Percentiles rank a stretch among this genome's conserved stretches.
Conservation (phyloP, 2,329 filamentous ascomycete genomes). For the Fusarium sp. region DNA sequence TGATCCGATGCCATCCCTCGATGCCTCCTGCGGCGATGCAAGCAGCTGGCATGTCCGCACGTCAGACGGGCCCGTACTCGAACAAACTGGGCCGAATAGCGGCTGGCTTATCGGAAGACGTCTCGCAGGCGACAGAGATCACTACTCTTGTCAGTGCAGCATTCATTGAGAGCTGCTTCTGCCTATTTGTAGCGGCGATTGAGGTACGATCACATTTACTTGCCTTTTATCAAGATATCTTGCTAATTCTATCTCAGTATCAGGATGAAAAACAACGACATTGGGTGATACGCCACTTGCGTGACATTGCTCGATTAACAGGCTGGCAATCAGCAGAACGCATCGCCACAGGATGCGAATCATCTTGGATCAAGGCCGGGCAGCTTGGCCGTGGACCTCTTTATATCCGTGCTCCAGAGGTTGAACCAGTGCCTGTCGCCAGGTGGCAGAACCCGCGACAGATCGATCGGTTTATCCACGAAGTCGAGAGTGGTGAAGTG, state of each 20-base stretch:
- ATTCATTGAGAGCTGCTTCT: slow-evolving; percentile 83
- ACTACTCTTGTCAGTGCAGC: slow-evolving; percentile 83
- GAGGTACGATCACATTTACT: slow-evolving; percentile 59
- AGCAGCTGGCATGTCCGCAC: slow-evolving; percentile 81
- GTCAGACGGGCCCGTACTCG: slow-evolving; percentile 76
- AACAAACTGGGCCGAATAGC: slow-evolving; percentile 83
- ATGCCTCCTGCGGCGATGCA: slow-evolving; percentile 94
- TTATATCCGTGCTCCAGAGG: slow-evolving; percentile 66
- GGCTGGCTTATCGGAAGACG: slow-evolving; percentile 73
- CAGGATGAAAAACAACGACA: slow-evolving; percentile 76
- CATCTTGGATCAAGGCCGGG: slow-evolving; percentile 81
- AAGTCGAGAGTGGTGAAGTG: slow-evolving; percentile 55
- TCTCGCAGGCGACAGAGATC: slow-evolving; percentile 65
- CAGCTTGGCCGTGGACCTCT: slow-evolving; percentile 80
- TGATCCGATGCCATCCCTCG: slow-evolving; percentile 83
- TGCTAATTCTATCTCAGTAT: slow-evolving; percentile 63
- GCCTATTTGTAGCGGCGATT: slow-evolving; percentile 87
- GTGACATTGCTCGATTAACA: slow-evolving; percentile 80
- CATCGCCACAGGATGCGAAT: slow-evolving; percentile 87
- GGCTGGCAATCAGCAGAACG: slow-evolving; percentile 88
- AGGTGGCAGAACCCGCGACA: slow-evolving; percentile 63
- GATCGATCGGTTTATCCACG: slow-evolving; percentile 63
- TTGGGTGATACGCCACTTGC: slow-evolving; percentile 80
- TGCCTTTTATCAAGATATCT: not conserved
- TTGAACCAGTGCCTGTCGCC: slow-evolving; percentile 47